These are phyloP conservation scores for Cryptococcus sp. DNA, from an alignment of 1,284 basidiomycete genomes.

Conservation along the genomic window DNA sequence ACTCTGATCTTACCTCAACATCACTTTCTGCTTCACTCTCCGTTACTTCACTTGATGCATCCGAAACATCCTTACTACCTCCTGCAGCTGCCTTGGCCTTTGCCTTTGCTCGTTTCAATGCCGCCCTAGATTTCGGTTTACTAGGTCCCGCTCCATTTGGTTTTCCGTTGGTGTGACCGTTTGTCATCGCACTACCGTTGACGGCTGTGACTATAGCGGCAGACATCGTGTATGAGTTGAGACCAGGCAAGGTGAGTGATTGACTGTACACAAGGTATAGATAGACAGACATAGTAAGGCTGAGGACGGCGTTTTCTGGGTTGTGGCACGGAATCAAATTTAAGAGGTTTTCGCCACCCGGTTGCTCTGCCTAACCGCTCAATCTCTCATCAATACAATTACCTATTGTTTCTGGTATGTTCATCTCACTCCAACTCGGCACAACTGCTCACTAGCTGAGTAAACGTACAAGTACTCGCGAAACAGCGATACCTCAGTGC, in stretches of 20 bases:
- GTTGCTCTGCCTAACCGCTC: neutral
- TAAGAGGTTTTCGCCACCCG: neutral
- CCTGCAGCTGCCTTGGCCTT: conserved; percentile 32
- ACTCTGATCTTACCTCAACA: conserved; percentile 30
- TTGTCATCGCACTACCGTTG: conserved; percentile 2
- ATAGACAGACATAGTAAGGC: neutral
- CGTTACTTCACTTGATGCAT: conserved; percentile 29
- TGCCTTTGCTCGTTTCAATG: conserved; percentile 42
- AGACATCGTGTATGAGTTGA: neutral
- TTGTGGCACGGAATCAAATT: neutral
- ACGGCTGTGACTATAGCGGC: conserved; percentile 4
- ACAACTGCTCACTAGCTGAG: no score
- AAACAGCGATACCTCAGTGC: no score
- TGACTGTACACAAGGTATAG: neutral
- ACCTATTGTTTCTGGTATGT: no score
- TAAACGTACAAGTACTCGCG: no score
- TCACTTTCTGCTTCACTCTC: conserved; percentile 36
- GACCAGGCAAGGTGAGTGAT: neutral
- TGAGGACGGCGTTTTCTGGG: neutral
- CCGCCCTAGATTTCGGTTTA: conserved; percentile 36
- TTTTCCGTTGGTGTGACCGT: conserved; percentile 20
- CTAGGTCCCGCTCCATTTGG: conserved; percentile 6
- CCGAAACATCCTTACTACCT: conserved; percentile 15
- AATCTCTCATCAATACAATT: no score
- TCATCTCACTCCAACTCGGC: no score